These are phyloP conservation scores for Alternaria sp. DNA, from an alignment of 2,329 filamentous ascomycete genomes.

Conservation along the genomic window DNA sequence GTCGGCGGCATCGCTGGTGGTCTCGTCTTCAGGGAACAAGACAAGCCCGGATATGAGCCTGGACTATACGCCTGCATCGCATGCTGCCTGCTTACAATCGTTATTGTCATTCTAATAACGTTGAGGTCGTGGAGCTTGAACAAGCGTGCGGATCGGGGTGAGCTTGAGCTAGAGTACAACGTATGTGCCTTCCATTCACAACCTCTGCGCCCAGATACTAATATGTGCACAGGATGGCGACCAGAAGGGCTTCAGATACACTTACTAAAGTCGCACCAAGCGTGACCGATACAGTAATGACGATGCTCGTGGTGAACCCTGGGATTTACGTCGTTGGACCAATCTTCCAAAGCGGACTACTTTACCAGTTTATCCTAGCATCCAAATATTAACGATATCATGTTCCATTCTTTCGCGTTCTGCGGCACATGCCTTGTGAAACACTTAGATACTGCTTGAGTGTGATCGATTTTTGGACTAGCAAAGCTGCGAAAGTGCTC, in stretches of 20 bases:
- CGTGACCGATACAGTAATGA: background rate
- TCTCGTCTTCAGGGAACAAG: constrained; percentile 70
- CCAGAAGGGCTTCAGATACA: constrained; percentile 50
- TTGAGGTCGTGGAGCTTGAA: constrained; percentile 49
- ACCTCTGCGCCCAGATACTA: constrained; percentile 13
- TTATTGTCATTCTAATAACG: constrained; percentile 45
- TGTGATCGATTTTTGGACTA: background rate
- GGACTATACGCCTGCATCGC: constrained; percentile 53
- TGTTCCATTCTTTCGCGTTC: background rate
- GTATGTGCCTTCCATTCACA: constrained; percentile 31
- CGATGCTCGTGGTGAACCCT: background rate
- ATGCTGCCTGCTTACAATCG: constrained; percentile 47
- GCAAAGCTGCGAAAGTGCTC: background rate
- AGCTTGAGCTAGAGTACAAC: constrained; percentile 52
- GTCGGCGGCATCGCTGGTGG: constrained; percentile 81
- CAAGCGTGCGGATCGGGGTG: constrained; percentile 51
- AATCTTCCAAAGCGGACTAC: background rate
- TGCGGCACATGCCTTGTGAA: background rate
- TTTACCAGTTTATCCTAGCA: background rate
- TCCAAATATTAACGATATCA: background rate
- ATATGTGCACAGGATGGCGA: constrained; percentile 35
- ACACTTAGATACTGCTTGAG: background rate
- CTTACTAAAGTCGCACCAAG: constrained; percentile 24
- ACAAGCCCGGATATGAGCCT: constrained; percentile 48
- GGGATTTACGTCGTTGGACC: background rate